phyloP scores from a whole-genome alignment of 2,329 filamentous ascomycete species.

The Penicillium sp. region DNA sequence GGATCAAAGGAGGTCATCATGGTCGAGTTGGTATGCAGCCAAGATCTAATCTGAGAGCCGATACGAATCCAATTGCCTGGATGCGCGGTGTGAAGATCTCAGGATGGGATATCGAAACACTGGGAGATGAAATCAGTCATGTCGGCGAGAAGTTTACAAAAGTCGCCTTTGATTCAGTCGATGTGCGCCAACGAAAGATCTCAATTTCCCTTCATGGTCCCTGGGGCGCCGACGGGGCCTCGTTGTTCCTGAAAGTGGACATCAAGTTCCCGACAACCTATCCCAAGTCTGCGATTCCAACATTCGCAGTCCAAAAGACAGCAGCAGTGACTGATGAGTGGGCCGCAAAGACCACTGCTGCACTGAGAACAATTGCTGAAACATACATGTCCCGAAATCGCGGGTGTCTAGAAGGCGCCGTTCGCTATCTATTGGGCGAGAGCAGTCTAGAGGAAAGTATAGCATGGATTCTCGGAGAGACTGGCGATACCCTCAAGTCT shows the following conservation, averaged over 20 bases:
- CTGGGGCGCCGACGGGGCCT: constrained; percentile 56
- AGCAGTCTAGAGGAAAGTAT: constrained; percentile 60
- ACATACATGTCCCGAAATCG: constrained; percentile 54
- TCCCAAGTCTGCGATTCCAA: constrained; percentile 52
- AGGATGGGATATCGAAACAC: constrained; percentile 54
- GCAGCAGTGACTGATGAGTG: constrained; percentile 56
- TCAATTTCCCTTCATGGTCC: constrained; percentile 62
- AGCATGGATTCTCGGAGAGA: constrained; percentile 56
- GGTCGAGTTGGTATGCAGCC: constrained; percentile 52
- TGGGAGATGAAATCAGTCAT: constrained; percentile 63
- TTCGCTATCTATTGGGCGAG: constrained; percentile 63
- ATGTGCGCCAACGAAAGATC: constrained; percentile 55
- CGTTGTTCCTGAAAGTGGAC: constrained; percentile 58
- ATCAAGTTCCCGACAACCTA: constrained; percentile 62
- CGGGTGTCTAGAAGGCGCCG: constrained; percentile 62
- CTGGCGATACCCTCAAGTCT: constrained; percentile 52
- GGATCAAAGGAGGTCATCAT: constrained; percentile 48
- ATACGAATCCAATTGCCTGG: constrained; percentile 63
- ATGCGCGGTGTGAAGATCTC: constrained; percentile 66
- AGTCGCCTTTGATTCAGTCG: constrained; percentile 60
- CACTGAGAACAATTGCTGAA: constrained; percentile 57
- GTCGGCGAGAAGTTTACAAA: constrained; percentile 63
- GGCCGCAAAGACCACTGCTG: constrained; percentile 50
- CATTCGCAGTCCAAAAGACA: constrained; percentile 59
- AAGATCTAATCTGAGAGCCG: constrained; percentile 48